phyloP scores from a whole-genome alignment of 2,329 filamentous ascomycete genomes.

The Beauveria pseudobassiana region DNA sequence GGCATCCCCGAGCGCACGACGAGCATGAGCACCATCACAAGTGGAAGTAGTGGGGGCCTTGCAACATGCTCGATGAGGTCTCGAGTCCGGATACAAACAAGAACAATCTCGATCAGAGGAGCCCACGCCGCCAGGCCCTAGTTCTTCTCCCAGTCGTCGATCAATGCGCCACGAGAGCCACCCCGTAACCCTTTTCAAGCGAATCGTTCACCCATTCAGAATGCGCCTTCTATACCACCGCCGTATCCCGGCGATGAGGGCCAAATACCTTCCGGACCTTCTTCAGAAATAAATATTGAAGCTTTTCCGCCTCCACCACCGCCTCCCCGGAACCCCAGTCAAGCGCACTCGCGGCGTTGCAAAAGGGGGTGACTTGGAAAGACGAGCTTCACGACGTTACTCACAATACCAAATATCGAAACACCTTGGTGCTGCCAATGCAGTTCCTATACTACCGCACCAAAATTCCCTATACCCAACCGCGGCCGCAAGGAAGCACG shows the following conservation, averaged over 20 bases:
- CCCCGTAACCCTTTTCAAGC: conserved; percentile 43
- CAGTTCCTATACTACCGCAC: conserved; percentile 77
- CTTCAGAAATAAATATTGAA: conserved; percentile 47
- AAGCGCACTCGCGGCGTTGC: conserved; percentile 83
- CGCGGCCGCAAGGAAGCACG: conserved; percentile 69
- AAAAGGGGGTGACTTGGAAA: conserved; percentile 85
- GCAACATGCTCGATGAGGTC: conserved; percentile 51
- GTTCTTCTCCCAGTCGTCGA: conserved; percentile 40
- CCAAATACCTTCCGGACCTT: conserved; percentile 35
- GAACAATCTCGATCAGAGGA: conserved; percentile 26
- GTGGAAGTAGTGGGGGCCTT: conserved; percentile 46
- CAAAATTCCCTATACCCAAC: conserved; percentile 82
- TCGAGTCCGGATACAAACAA: conserved; percentile 45
- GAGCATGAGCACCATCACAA: conserved; percentile 52
- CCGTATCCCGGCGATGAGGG: conserved; percentile 61
- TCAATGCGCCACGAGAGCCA: conserved; percentile 41
- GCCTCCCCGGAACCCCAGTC: conserved; percentile 68
- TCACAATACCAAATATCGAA: conserved; percentile 97
- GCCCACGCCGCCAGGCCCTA: conserved; percentile 20
- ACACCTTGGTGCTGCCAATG: conserved; percentile 75
- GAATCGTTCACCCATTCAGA: conserved; percentile 64
- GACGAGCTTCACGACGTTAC: conserved; percentile 85
- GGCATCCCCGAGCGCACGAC: conserved; percentile 42
- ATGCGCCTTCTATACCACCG: conserved; percentile 59
- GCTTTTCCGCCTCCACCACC: conserved; percentile 64